These are phyloP conservation scores for Collybia sordida DNA, from an alignment of 768 basidiomycete species.

Conservation along the genomic window DNA sequence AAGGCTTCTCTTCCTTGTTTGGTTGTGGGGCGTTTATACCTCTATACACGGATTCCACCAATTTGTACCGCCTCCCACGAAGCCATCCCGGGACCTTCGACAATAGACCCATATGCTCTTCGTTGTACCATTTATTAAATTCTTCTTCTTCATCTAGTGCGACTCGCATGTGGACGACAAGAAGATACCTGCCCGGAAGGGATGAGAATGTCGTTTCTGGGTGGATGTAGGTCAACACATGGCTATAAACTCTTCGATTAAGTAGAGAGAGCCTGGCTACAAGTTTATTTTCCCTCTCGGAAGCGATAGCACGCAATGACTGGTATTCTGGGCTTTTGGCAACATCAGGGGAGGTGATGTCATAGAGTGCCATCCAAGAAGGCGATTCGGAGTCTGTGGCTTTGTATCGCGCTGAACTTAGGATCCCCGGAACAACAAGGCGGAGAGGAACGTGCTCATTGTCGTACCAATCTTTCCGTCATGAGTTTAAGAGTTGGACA, in stretches of 20 bases:
- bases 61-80: conserved; percentile 24
- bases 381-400: conserved; percentile 23
- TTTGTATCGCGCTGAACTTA: conserved; percentile 26
- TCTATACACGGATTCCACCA: conserved; percentile 13
- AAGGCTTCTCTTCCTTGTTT: background rate
- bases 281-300: conserved; percentile 22
- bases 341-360: conserved; percentile 20
- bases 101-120: conserved; percentile 25
- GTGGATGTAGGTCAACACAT: conserved; percentile 12
- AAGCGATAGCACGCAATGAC: conserved; percentile 18
- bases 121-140: conserved; percentile 28
- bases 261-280: conserved; percentile 21
- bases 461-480: conserved; percentile 29
- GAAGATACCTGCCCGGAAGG: conserved; percentile 14
- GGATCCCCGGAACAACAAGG: conserved; percentile 25
- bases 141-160: conserved; percentile 21
- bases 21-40: conserved; percentile 10
- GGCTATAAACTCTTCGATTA: conserved; percentile 24
- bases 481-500: no score
- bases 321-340: conserved; percentile 21
- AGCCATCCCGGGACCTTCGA: conserved; percentile 30
- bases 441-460: conserved; percentile 30
- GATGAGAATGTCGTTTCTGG: conserved; percentile 5
- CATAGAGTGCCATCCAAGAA: conserved; percentile 29
- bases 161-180: conserved; percentile 14